These are phyloP conservation scores for Diddensiella santjacobensis DNA, from an alignment of 805 yeast genomes.

Conservation along the genomic window DNA sequence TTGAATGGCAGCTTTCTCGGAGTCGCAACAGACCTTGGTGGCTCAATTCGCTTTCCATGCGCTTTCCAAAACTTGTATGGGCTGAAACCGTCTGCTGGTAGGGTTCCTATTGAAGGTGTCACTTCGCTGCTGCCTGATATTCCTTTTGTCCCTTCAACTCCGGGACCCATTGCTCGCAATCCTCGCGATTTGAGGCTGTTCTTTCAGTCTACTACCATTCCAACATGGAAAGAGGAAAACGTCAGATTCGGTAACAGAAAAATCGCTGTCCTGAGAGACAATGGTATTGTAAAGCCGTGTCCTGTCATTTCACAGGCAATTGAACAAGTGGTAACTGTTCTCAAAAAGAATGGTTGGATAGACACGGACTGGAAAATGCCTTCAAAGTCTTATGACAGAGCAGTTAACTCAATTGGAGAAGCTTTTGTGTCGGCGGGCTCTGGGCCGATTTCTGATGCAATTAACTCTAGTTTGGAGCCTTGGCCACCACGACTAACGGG, in stretches of 20 bases:
- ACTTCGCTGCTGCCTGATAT: constrained; percentile 54
- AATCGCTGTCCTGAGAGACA: constrained; percentile 24
- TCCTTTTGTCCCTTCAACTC: constrained; percentile 50
- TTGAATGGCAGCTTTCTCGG: constrained; percentile 47
- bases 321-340: background rate
- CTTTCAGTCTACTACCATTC: constrained; percentile 55
- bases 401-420: background rate
- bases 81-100: constrained; percentile 43
- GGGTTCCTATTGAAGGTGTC: constrained; percentile 38
- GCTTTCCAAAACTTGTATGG: constrained; percentile 41
- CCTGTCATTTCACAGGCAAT: background rate
- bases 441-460: constrained; percentile 5
- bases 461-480: constrained; percentile 7
- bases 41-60: constrained; percentile 48
- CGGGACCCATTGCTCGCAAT: constrained; percentile 46
- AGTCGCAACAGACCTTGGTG: constrained; percentile 52
- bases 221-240: constrained; percentile 58
- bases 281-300: constrained; percentile 43
- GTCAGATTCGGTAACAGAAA: constrained; percentile 3
- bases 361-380: constrained; percentile 3
- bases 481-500: constrained; percentile 9
- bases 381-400: background rate
- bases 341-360: constrained; percentile 3
- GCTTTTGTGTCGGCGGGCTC: constrained; percentile 3
- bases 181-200: constrained; percentile 39